phyloP scores from a whole-genome alignment of 2,329 filamentous ascomycete genomes.

The Hirsutella minnesotensis region DNA sequence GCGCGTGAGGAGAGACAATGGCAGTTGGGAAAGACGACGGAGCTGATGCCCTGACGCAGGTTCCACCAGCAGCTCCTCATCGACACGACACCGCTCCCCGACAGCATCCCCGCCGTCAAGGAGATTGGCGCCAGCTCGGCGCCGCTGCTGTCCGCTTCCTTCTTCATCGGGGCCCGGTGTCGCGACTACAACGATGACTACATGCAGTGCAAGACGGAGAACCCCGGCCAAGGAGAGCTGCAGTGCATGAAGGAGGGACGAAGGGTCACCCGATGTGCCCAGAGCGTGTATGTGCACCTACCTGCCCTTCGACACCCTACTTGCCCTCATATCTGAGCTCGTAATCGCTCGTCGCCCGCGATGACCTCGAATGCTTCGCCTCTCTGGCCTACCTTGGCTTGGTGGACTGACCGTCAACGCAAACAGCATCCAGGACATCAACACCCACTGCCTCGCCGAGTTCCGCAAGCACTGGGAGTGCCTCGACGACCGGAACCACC shows the following conservation, averaged over 20 bases:
- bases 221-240: slow-evolving; percentile 79
- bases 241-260: slow-evolving; percentile 94
- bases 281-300: slow-evolving; percentile 93
- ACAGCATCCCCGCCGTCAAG: slow-evolving; percentile 81
- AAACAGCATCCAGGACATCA: slow-evolving; percentile 79
- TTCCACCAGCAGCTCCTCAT: slow-evolving; percentile 91
- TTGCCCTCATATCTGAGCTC: no score
- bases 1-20: background rate
- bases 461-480: slow-evolving; percentile 94
- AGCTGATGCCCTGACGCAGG: slow-evolving; percentile 36
- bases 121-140: slow-evolving; percentile 91
- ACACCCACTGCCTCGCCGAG: slow-evolving; percentile 81
- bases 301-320: background rate
- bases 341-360: no score
- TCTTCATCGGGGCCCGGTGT: slow-evolving; percentile 96
- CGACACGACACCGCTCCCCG: slow-evolving; percentile 91
- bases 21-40: background rate
- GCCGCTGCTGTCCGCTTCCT: slow-evolving; percentile 80
- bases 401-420: background rate
- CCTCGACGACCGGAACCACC: slow-evolving; percentile 94
- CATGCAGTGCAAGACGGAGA: slow-evolving; percentile 98
- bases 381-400: no score
- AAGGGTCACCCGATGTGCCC: slow-evolving; percentile 91
- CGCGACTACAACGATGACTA: slow-evolving; percentile 95
- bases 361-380: background rate